Evolutionary conservation across 208 protist genomes (phyloP).

Genomic region (Kentomonas sorsogonicus): DNA sequence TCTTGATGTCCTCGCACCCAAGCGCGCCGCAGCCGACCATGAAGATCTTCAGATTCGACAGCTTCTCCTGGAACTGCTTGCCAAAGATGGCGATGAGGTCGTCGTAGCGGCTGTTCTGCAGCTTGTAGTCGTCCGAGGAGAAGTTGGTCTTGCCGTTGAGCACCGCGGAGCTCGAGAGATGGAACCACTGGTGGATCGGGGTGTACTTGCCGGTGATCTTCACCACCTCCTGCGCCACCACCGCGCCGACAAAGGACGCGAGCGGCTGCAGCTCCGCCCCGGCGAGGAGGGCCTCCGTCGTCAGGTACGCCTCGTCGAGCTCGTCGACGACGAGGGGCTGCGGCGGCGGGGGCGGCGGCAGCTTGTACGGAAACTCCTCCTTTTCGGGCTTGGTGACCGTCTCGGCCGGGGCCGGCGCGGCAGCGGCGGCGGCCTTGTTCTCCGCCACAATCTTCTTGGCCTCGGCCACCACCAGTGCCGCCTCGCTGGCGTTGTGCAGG

Average conservation of each 20-base stretch:
- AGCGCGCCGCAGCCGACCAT: conserved; percentile 98
- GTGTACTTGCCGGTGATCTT: conserved; percentile 96
- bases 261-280: conserved; percentile 84
- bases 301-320: conserved; percentile 48
- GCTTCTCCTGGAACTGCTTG: conserved; percentile 55
- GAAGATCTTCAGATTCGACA: conserved; percentile 79
- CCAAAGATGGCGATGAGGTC: conserved; percentile 76
- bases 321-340: conserved; percentile 49
- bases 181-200: conserved; percentile 94
- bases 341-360: conserved; percentile 54
- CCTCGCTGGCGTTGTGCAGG: conserved; percentile 61
- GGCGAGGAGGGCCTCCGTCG: conserved; percentile 46
- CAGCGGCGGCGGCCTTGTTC: conserved; percentile 28
- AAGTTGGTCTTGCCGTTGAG: conserved; percentile 41
- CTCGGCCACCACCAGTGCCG: conserved; percentile 46
- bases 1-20: conserved; percentile 99
- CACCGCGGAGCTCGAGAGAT: conserved; percentile 87
- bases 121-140: conserved; percentile 36
- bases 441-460: conserved; percentile 49
- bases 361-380: conserved; percentile 51
- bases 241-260: conserved; percentile 89
- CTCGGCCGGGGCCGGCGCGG: conserved; percentile 13
- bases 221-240: conserved; percentile 95
- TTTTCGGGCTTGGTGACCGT: conserved; percentile 21
- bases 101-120: conserved; percentile 58